Percentiles rank a stretch among this genome's conserved stretches.
These are phyloP conservation scores for Thermomucor indicae-seudaticae DNA, from an alignment of 371 early-diverging fungal genomes.

Conservation along the genomic window DNA sequence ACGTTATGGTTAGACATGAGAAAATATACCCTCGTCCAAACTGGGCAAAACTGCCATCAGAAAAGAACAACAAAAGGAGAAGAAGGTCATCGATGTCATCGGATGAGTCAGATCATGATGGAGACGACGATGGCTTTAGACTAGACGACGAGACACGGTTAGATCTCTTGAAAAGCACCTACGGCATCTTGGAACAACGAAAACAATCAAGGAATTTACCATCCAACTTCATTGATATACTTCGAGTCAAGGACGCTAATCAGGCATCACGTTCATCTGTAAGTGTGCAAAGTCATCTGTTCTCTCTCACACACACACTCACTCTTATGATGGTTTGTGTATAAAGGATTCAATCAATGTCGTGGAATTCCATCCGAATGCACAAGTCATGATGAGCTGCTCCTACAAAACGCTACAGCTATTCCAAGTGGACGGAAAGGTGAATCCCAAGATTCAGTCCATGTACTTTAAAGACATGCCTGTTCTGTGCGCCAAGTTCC, in stretches of 20 bases:
- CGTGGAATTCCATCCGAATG: constrained; percentile 88
- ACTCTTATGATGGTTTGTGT: neutral
- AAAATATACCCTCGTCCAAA: constrained; percentile 85
- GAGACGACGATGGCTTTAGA: constrained; percentile 23
- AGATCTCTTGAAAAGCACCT: constrained; percentile 46
- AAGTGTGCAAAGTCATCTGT: constrained; percentile 1
- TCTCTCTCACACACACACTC: neutral
- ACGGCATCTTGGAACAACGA: constrained; percentile 49
- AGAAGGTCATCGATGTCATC: constrained; percentile 7
- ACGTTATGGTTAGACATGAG: constrained; percentile 1
- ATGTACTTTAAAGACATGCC: constrained; percentile 81
- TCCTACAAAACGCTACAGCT: constrained; percentile 79
- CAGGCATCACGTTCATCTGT: constrained; percentile 38
- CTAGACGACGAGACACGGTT: constrained; percentile 40
- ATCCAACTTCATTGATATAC: constrained; percentile 56
- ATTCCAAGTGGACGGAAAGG: constrained; percentile 88
- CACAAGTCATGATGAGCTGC: constrained; percentile 81
- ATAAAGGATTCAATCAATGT: constrained; percentile 44
- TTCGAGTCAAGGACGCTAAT: constrained; percentile 76
- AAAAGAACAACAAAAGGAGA: constrained; percentile 17
- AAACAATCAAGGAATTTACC: constrained; percentile 28
- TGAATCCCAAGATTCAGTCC: constrained; percentile 85
- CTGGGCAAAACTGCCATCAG: constrained; percentile 72
- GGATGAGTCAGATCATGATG: constrained; percentile 41
- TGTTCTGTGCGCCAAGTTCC: constrained; percentile 70